Conservation (phyloP, 192 early-diverging fungal genomes). For the Dissophora globulifera region DNA sequence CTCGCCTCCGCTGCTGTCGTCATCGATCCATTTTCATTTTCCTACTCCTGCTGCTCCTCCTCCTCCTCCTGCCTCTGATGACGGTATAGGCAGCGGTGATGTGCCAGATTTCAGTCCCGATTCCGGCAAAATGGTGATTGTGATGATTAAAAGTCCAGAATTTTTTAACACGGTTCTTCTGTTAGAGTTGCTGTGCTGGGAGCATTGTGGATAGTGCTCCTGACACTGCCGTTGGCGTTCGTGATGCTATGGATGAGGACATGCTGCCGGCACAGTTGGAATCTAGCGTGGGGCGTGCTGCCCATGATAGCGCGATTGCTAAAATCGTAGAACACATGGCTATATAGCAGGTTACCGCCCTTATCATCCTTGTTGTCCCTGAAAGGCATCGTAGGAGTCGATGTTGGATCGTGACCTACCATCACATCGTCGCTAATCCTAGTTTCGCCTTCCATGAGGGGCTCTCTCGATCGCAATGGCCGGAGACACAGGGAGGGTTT, state of each 20-base stretch:
- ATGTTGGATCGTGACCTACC: not conserved
- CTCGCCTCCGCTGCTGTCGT: no score
- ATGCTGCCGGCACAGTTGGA: no score
- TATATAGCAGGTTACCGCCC: no score
- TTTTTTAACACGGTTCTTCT: no score
- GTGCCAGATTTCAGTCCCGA: not conserved
- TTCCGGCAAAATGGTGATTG: not conserved
- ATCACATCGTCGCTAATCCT: not conserved
- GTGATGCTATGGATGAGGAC: not conserved
- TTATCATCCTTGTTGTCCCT: not conserved
- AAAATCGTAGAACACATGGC: no score
- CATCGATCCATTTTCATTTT: no score
- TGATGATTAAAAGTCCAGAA: not conserved
- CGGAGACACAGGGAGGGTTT: not conserved
- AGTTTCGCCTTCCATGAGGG: not conserved
- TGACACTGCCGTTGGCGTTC: not conserved
- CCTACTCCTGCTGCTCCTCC: no score
- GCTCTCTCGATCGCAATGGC: not conserved
- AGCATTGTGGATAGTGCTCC: not conserved
- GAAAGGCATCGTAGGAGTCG: slow-evolving; percentile 7
- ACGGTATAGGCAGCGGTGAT: no score
- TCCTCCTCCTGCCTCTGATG: no score
- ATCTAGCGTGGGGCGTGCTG: no score
- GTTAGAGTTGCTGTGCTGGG: no score
- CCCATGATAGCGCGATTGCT: no score